A percentile compares a stretch with the other conserved stretches of the same genome.
phyloP scores from a whole-genome alignment of 257 asterid species.

The Cynanchum wilfordii region DNA sequence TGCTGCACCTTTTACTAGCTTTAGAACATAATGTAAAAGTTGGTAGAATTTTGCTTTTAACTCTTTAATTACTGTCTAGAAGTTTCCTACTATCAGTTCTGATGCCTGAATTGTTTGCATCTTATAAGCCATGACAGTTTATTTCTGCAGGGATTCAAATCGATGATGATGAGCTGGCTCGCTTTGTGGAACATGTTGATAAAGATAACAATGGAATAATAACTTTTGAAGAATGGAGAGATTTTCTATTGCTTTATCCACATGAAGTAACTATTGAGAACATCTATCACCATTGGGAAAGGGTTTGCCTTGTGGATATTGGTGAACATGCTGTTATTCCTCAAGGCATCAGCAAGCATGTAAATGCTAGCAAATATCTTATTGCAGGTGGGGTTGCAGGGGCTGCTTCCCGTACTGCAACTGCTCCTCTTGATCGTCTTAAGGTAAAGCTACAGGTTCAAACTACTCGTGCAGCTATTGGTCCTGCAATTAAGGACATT shows the following conservation, averaged over 20 bases:
- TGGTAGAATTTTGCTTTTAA: background rate
- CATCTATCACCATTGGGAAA: conserved; percentile 88
- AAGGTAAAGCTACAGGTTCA: conserved; percentile 91
- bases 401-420: conserved; percentile 88
- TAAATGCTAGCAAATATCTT: conserved; percentile 69
- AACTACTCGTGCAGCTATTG: conserved; percentile 62
- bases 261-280: conserved; percentile 93
- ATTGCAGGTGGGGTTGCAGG: conserved; percentile 99
- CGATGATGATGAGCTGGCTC: conserved; percentile 85
- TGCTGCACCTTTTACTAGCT: background rate
- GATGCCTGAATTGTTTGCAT: conserved; percentile 29
- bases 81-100: conserved; percentile 6
- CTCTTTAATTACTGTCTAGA: background rate
- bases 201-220: conserved; percentile 92
- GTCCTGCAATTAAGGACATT: conserved; percentile 53
- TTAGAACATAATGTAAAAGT: background rate
- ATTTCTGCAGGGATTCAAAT: conserved; percentile 88
- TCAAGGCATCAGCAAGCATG: conserved; percentile 88
- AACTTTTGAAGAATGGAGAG: conserved; percentile 98
- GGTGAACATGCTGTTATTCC: conserved; percentile 96
- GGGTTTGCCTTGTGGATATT: conserved; percentile 87
- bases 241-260: conserved; percentile 87
- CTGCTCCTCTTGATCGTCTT: conserved; percentile 94
- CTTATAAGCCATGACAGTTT: conserved; percentile 68
- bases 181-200: conserved; percentile 94